phyloP scores from a whole-genome alignment of 371 early-diverging fungal species.

The Mortierella sp. region DNA sequence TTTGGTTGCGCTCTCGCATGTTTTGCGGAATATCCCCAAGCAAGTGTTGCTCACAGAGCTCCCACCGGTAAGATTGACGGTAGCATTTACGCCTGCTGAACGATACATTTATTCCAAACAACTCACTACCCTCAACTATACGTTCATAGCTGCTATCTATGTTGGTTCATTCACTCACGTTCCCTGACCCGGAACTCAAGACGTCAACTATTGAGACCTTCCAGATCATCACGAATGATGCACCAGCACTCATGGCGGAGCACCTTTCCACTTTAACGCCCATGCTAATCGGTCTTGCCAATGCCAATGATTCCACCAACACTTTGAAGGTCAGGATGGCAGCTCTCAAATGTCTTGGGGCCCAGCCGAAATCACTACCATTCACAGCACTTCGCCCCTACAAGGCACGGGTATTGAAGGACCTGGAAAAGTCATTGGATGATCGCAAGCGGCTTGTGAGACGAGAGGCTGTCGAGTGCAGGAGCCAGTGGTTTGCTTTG shows the following conservation, averaged over 20 bases:
- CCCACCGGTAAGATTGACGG: slow-evolving; percentile 65
- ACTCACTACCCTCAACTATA: background rate
- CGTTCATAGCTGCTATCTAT: slow-evolving; percentile 74
- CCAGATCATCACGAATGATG: slow-evolving; percentile 68
- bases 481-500: slow-evolving; percentile 81
- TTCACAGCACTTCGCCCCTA: slow-evolving; percentile 71
- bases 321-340: slow-evolving; percentile 75
- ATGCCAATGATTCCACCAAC: slow-evolving; percentile 50
- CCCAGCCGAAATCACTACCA: slow-evolving; percentile 71
- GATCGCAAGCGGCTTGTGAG: slow-evolving; percentile 91
- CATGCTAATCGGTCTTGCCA: slow-evolving; percentile 58
- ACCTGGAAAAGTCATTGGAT: slow-evolving; percentile 75
- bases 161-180: slow-evolving; percentile 72
- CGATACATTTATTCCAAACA: background rate
- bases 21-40: slow-evolving; percentile 84
- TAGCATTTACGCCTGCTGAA: background rate
- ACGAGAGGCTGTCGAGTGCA: slow-evolving; percentile 86
- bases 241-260: slow-evolving; percentile 68
- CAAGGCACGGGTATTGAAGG: slow-evolving; percentile 68
- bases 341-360: slow-evolving; percentile 76
- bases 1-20: slow-evolving; percentile 83
- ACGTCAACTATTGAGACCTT: slow-evolving; percentile 83
- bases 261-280: slow-evolving; percentile 64
- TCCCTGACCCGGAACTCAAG: slow-evolving; percentile 72
- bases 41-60: slow-evolving; percentile 82